Evolutionary conservation across 2,329 filamentous ascomycete species (phyloP), one percentile per base, ranked within the genome.

Genomic region (Exophiala lecanii-corni): DNA sequence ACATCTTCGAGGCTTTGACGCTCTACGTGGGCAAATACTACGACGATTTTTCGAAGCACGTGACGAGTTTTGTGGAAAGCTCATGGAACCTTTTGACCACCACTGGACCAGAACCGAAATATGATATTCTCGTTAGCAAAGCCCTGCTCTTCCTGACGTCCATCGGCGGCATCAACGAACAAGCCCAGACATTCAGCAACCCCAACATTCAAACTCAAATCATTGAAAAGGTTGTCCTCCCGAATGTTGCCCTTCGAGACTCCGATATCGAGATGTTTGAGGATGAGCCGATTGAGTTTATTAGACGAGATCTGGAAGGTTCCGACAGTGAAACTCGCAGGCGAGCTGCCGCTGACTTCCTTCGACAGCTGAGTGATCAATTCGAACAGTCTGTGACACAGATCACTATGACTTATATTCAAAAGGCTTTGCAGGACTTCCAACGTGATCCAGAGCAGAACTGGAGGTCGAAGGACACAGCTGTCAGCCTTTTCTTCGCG

Each of bases 251-350:
- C 12, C 71, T 98, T 47, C 81, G 94, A 54, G 92, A 96, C 59
- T 92, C 89, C 0, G 94, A 98, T 54, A 78, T 95, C 41, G 92
- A 98, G 63, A 76, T 95, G 54, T 97, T 98, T 57, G 92, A 98
- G 62, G 94, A 98, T 61, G 94, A 98, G 69, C 92, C 92, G 0
- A 98, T 98, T 54, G 92, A 98, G 65, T 98, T 94, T 62, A 98
- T 98, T 59, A 79, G 92, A 51, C 79, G 89, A 58, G 92, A 98
- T 64, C 73, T 98, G 36, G 92, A 98, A 64, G 92, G 92, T 5
- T 96, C 92, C 2, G 92, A 98, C 65, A 94, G 85, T 41, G 92
- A 97, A 62, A 98, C 92, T 1, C 77, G 92, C 59, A 77, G 92
- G 55, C 79, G 92, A 58, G 91, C 92, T 30, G 89, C 94, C 1